phyloP scores from a whole-genome alignment of 352 stramenopile genomes.

The Phytophthora hibernalis region DNA sequence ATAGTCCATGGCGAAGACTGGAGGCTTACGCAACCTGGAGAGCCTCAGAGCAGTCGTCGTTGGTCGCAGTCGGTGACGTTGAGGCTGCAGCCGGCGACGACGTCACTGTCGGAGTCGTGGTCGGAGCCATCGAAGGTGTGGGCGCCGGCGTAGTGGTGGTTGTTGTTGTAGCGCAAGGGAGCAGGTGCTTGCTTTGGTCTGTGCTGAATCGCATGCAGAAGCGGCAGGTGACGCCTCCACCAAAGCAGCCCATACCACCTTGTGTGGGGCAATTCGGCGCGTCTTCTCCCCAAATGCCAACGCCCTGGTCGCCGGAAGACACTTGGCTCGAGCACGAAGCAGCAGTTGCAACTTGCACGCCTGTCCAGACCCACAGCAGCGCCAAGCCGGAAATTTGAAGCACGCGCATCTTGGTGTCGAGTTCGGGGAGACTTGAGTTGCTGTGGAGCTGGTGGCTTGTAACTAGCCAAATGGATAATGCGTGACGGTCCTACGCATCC shows the following conservation, averaged over 20 bases:
- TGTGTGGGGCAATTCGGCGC: conserved; percentile 23
- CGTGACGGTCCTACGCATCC: neutral
- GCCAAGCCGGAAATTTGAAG: conserved; percentile 25
- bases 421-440: conserved; percentile 1
- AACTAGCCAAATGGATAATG: conserved; percentile 22
- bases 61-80: conserved; percentile 2
- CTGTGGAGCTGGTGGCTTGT: conserved; percentile 1
- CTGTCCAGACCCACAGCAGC: conserved; percentile 34
- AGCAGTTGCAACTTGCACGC: conserved; percentile 23
- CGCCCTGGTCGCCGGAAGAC: conserved; percentile 37
- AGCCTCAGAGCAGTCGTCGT: conserved; percentile 24
- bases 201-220: conserved; percentile 39
- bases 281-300: conserved; percentile 42
- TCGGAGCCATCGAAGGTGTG: conserved; percentile 9
- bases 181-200: conserved; percentile 33
- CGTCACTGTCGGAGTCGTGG: conserved; percentile 9
- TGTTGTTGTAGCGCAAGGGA: conserved; percentile 19
- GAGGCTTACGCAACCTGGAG: conserved; percentile 24
- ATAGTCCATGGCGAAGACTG: neutral
- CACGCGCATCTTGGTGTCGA: conserved; percentile 32
- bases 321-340: conserved; percentile 34
- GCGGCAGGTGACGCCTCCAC: conserved; percentile 18
- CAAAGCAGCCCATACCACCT: conserved; percentile 49
- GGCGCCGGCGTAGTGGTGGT: neutral
- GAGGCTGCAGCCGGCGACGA: conserved; percentile 7